phyloP scores from a whole-genome alignment of 1,284 basidiomycete genomes.

The Trichosporon ovoides region DNA sequence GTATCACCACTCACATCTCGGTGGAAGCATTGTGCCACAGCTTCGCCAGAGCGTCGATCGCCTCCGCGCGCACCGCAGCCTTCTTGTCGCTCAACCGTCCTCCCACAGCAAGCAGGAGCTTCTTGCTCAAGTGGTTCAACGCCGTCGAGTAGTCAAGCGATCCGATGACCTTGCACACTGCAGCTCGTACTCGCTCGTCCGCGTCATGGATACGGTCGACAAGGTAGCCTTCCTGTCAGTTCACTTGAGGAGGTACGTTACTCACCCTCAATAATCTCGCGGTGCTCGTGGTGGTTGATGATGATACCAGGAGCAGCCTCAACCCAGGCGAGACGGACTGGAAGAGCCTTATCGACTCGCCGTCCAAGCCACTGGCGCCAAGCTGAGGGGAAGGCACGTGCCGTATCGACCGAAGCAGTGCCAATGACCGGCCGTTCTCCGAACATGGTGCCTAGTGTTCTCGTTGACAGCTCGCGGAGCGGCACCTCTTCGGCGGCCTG shows the following conservation, averaged over 20 bases:
- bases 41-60: constrained; percentile 69
- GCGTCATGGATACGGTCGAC: constrained; percentile 70
- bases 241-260: constrained; percentile 19
- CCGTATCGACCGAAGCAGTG: constrained; percentile 56
- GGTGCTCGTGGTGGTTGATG: constrained; percentile 61
- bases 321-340: constrained; percentile 73
- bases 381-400: constrained; percentile 70
- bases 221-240: constrained; percentile 56
- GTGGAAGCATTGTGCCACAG: constrained; percentile 77
- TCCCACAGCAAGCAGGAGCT: constrained; percentile 61
- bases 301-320: constrained; percentile 65
- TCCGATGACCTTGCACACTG: constrained; percentile 74
- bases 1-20: constrained; percentile 63
- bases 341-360: constrained; percentile 67
- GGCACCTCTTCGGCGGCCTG: constrained; percentile 64
- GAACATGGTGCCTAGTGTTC: constrained; percentile 85
- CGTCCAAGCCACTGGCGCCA: constrained; percentile 83
- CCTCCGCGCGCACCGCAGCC: constrained; percentile 73
- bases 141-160: constrained; percentile 86
- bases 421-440: constrained; percentile 60
- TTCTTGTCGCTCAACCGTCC: constrained; percentile 80
- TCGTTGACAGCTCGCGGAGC: constrained; percentile 71
- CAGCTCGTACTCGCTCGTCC: constrained; percentile 84
- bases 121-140: constrained; percentile 69
- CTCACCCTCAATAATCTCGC: constrained; percentile 63